Evolutionary conservation across 1,284 basidiomycete genomes (phyloP).

Genomic region (Trichosporon ovoides): DNA sequence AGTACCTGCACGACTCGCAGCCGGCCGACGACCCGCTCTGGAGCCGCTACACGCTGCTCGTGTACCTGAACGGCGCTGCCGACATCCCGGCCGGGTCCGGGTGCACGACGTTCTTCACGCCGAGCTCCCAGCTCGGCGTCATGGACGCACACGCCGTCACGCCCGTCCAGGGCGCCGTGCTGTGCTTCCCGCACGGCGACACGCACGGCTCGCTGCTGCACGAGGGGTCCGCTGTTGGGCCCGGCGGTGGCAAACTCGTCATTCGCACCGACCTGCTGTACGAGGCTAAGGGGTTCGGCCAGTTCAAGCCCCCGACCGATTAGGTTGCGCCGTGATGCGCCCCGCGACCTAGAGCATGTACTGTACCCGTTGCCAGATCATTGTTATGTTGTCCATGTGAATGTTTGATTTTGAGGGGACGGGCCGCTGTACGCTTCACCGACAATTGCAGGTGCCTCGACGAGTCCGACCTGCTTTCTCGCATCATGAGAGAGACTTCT

Average conservation of each 20-base stretch:
- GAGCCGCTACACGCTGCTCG: slow-evolving; percentile 55
- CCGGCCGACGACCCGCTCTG: slow-evolving; percentile 45
- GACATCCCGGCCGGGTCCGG: slow-evolving; percentile 51
- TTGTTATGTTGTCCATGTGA: neutral
- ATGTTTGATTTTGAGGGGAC: too few species aligned
- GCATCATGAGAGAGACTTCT: too few species aligned
- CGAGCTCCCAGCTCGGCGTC: slow-evolving; percentile 48
- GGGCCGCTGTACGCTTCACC: too few species aligned
- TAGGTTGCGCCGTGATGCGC: too few species aligned
- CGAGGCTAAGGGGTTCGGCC: slow-evolving; percentile 47
- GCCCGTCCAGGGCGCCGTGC: slow-evolving; percentile 54
- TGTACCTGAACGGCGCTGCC: slow-evolving; percentile 53
- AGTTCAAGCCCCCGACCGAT: slow-evolving; percentile 38
- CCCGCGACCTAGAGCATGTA: neutral
- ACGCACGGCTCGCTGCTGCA: slow-evolving; percentile 47
- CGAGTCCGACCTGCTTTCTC: too few species aligned
- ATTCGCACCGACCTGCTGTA: slow-evolving; percentile 49
- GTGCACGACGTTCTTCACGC: slow-evolving; percentile 57
- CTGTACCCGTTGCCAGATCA: neutral
- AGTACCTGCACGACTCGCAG: slow-evolving; percentile 55
- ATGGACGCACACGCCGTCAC: slow-evolving; percentile 54
- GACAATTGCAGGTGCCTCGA: too few species aligned
- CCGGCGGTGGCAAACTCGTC: slow-evolving; percentile 46
- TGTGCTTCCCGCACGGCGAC: slow-evolving; percentile 54
- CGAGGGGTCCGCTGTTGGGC: slow-evolving; percentile 48